Percentiles rank a stretch among this genome's conserved stretches.
Evolutionary conservation across 2,329 filamentous ascomycete species (phyloP).

Genomic region (Hypomyces rosellus): DNA sequence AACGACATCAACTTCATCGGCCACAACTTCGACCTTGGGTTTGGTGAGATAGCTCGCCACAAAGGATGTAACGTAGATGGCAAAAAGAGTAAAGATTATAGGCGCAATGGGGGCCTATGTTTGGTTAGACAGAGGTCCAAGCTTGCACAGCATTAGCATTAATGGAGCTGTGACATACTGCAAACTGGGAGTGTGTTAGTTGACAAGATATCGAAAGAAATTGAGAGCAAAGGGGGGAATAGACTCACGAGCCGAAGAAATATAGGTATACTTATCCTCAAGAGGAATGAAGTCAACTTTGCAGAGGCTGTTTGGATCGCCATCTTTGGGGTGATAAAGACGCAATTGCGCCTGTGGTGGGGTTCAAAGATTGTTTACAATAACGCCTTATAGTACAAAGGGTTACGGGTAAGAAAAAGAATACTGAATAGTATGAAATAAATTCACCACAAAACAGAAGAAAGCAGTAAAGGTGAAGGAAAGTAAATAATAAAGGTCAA

Average conservation of each 20-base stretch:
- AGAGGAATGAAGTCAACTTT: conserved; percentile 29
- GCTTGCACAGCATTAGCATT: not conserved
- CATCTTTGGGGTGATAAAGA: conserved; percentile 16
- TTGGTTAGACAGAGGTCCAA: conserved; percentile 10
- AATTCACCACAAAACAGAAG: not conserved
- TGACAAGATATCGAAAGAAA: not conserved
- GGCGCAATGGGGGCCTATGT: conserved; percentile 40
- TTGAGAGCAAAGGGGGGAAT: no score
- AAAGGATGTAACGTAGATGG: conserved; percentile 60
- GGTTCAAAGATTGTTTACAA: no score
- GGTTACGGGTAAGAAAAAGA: no score
- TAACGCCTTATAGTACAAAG: no score
- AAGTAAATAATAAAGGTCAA: not conserved
- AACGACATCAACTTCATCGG: conserved; percentile 53
- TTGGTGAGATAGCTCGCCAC: conserved; percentile 51
- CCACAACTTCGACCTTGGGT: conserved; percentile 51
- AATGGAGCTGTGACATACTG: conserved; percentile 21
- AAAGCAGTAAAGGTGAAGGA: not conserved
- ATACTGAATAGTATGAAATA: not conserved
- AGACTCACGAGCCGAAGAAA: conserved; percentile 32
- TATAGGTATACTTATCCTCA: conserved; percentile 30
- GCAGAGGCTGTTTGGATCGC: conserved; percentile 25
- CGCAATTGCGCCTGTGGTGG: no score
- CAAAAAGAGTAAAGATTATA: conserved; percentile 55
- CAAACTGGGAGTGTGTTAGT: conserved; percentile 26